Base-by-base conservation (phyloP, 2,329 filamentous ascomycete species). In the Parafenestella ontariensis region DNA sequence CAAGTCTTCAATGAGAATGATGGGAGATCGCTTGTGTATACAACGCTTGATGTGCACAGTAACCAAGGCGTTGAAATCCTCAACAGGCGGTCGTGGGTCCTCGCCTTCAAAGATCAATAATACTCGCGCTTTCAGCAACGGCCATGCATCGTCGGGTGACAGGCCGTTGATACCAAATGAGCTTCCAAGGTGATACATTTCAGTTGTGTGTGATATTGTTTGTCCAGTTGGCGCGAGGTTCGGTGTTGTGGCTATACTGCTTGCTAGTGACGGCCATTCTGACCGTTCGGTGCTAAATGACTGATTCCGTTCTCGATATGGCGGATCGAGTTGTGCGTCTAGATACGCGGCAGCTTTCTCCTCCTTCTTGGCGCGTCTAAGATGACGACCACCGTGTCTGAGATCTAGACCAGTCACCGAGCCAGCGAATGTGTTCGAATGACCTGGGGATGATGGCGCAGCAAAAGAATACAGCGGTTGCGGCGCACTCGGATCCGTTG, bases 1-100 rank as follows among this genome's bases (percentile, higher is more conserved):
- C 8, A 95, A 76, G 65, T 95, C 91, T 61, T 94, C 90, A 10
- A 94, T 79, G 53, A 95, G 85, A 34, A 87, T 79, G 46, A 87
- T 85, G 1, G 90, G 89, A 0, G 87, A 84, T 37, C 90, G 84
- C 52, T 88, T 87, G 69, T 91, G 87, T 45, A 94, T 85, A 71
- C 90, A 93, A 56, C 87, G 88, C 66, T 90, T 87, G 11, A 95
- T 87, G 69, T 95, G 90, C 64, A 91, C 85, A 59, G 83, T 84
- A n/a, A 94, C 90, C 1, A 94, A 83, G 17, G 87, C 82, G 68
- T 96, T 96, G 68, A 95, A 88, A 67, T 94, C 90, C 72, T 96
- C 91, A 5, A 95, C 85, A 0, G 91, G 90, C n/a, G 91, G 81
- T 31, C 89, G 84, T 17, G 93, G 77, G 59, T 92, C 90, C 69